Evolutionary conservation across 2,329 filamentous ascomycete species (phyloP), one percentile per base, ranked within the genome.

Genomic region (Colletotrichum caudatum): DNA sequence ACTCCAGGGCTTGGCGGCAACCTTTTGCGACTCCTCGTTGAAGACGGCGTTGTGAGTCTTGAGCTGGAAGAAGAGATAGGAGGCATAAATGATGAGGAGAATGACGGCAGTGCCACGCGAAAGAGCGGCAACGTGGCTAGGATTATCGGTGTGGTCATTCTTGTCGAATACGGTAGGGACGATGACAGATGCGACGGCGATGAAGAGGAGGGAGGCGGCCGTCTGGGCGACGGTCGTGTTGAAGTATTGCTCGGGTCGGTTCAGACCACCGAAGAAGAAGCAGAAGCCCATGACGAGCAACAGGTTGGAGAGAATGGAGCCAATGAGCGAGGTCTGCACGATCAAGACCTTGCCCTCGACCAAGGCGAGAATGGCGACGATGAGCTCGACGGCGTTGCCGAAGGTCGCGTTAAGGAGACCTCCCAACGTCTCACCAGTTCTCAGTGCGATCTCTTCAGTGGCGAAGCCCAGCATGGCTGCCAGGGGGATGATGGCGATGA

Each of bases 191-290:
- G 91, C 92, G 48, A 97, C 93, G 18, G 93, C 91, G 26, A 97
- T 85, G 16, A 93, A 91, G 26, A 97, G 88, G 64, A 97, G 83
- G 77, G 92, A 94, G 18, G 94, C 91, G 4, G 94, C 93, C 0
- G 95, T 97, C 80, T 97, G 94, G 0, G 95, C 95, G 8, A 98
- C 94, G 0, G 93, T 95, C 44, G 93, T 90, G 84, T 98, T 97
- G 88, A 98, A 98, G 80, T 90, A 91, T 80, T 98, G 95, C 79
- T 97, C 93, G 37, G 88, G 78, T 37, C 95, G 90, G 71, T 92
- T 91, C 75, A 97, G 80, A 5, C 94, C 94, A 61, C 94, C 94
- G 72, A 93, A 92, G 84, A 97, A 96, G 86, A 97, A 98, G 79
- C 92, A 96, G 90, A 95, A 97, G 67, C 94, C 95, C 85, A 97